These are phyloP conservation scores for Cyclocybe aegerita DNA, from an alignment of 768 basidiomycete species.

Conservation along the genomic window DNA sequence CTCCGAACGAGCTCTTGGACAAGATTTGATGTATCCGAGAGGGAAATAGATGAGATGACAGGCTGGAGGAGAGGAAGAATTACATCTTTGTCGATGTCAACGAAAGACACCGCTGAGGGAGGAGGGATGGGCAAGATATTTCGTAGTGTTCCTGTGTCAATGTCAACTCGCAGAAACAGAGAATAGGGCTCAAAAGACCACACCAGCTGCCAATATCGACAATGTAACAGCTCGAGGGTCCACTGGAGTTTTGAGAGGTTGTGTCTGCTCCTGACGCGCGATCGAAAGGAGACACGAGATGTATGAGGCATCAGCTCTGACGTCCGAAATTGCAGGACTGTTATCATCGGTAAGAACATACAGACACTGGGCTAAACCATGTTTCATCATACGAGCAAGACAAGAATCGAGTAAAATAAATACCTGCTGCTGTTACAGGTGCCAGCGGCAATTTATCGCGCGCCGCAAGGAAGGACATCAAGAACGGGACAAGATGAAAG, in stretches of 20 bases:
- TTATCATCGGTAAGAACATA: slow-evolving; percentile 96
- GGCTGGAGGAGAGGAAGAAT: slow-evolving; percentile 71
- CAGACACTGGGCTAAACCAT: slow-evolving; percentile 74
- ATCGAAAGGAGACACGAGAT: slow-evolving; percentile 67
- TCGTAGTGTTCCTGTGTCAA: slow-evolving; percentile 60
- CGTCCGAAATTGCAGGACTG: slow-evolving; percentile 61
- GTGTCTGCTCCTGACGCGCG: slow-evolving; percentile 35
- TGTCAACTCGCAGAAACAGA: not conserved
- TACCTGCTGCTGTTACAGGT: slow-evolving; percentile 82
- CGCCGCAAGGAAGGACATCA: slow-evolving; percentile 85
- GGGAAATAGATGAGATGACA: slow-evolving; percentile 57
- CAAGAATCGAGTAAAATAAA: slow-evolving; percentile 11
- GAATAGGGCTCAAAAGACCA: not conserved
- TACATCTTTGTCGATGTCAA: slow-evolving; percentile 73
- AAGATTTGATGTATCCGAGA: slow-evolving; percentile 45
- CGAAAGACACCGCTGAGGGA: slow-evolving; percentile 55
- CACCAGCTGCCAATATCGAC: slow-evolving; percentile 73
- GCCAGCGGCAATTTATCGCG: slow-evolving; percentile 65
- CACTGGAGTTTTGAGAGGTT: slow-evolving; percentile 37
- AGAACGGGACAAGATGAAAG: slow-evolving; percentile 74
- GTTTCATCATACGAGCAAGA: not conserved
- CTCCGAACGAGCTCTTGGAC: slow-evolving; percentile 52
- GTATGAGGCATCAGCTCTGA: slow-evolving; percentile 61
- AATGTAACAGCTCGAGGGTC: slow-evolving; percentile 54
- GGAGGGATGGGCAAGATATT: slow-evolving; percentile 78